Evolutionary conservation across 768 basidiomycete species (phyloP), one percentile per base, ranked within the genome.

Genomic region (Boletus barrowsii): DNA sequence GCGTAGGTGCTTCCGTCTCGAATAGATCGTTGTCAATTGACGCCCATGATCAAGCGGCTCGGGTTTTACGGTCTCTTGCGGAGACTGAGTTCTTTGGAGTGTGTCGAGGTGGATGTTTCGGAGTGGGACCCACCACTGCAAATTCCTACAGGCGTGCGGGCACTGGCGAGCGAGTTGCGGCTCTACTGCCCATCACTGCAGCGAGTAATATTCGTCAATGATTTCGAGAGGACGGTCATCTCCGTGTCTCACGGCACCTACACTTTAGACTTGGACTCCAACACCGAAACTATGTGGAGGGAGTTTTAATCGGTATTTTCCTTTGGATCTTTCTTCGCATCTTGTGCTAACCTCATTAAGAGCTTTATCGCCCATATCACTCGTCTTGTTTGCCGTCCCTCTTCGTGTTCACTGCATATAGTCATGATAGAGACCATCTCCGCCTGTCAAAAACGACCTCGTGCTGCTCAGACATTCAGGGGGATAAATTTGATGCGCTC

Each of bases 111-210:
- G 7, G 86, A 87, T 40, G 74, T 87, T 26, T 81, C 81, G 18
- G 79, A 81, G 47, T 88, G 86, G 86, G 75, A 77, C 5, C 86
- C 86, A 10, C 67, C 79, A 9, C 86, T 83, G 10, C 66, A 74
- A 14, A 71, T 79, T 30, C 72, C 76, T 3, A 67, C 77, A 8
- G 85, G 84, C 4, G 66, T 84, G 40, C 79, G 83, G 20, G 83
- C 83, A 3, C 71, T 88, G 8, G 78, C 79, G 4, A 76, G 75
- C 50, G 86, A 88, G 67, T 69, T 88, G 46, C 77, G 80, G 39
- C 69, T 87, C 10, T 88, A 87, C 60, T 80, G 77, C 56, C 78
- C 81, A 6, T 75, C 75, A 1, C 70, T 86, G 29, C 61, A 60
- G 10, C 74, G 74, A 20, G 75, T 85, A 7, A 72, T 87, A n/a